Evolutionary conservation across 345 rosid genomes (phyloP), one percentile per base, ranked within the genome.

Genomic region (Iberis pinnata): DNA sequence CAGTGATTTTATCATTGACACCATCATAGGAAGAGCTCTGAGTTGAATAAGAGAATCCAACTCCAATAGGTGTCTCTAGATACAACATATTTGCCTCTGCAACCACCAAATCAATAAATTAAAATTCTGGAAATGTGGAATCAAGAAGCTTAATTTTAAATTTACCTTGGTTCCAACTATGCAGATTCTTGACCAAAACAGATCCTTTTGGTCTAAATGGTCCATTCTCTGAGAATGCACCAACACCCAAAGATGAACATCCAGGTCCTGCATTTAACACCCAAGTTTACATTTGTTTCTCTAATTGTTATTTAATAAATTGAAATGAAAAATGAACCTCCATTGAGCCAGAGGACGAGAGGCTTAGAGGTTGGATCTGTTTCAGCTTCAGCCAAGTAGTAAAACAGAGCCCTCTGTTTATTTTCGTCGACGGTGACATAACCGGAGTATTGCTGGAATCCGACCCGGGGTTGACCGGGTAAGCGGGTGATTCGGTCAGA

Each of bases 281-380:
- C 8, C 8, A 26, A n/a, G n/a, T n/a, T n/a, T n/a, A n/a, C n/a
- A n/a, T n/a, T n/a, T n/a, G n/a, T n/a, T n/a, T n/a, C n/a, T n/a
- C n/a, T n/a, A n/a, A n/a, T n/a, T n/a, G n/a, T n/a, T n/a, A n/a
- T n/a, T n/a, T n/a, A n/a, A n/a, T n/a, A n/a, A n/a, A n/a, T n/a
- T n/a, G n/a, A n/a, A n/a, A n/a, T n/a, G n/a, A n/a, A n/a, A n/a
- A n/a, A n/a, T n/a, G 22, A 47, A 89, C 98, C 98, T 81, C 98
- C 98, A 54, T 92, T 92, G 58, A 92, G 84, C 98, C 96, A 92
- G 47, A 92, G 96, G 43, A 92, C 95, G 17, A 92, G 92, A 43
- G 96, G 96, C 64, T 78, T 92, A 52, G 88, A 75, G 68, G 68
- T 61, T 6, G 88, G 89, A 41, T 92, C 77, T 29, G 42, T 48